phyloP scores from a whole-genome alignment of 176 grass and related monocot genomes.

The Typha latifolia region DNA sequence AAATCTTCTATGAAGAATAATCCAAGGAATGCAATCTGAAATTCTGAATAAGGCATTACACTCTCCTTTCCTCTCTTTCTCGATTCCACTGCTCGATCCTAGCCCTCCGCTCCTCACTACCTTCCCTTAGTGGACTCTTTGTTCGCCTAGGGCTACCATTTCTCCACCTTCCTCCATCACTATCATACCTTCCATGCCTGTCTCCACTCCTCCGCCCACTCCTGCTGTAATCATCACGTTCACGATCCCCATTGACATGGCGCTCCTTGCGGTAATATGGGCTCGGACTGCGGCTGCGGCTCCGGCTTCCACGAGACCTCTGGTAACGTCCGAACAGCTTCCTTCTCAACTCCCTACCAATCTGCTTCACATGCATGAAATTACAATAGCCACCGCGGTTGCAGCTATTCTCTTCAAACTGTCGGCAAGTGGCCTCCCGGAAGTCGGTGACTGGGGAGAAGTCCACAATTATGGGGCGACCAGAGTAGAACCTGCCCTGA shows the following conservation, averaged over 20 bases:
- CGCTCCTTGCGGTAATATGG: neutral
- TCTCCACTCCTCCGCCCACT: neutral
- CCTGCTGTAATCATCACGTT: no score
- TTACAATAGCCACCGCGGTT: conserved; percentile 21
- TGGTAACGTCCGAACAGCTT: conserved; percentile 9
- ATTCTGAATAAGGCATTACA: neutral
- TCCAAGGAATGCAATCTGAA: neutral
- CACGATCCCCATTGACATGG: neutral
- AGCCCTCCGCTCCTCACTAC: conserved; percentile 19
- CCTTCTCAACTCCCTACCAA: conserved; percentile 13
- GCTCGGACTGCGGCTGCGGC: conserved; percentile 9
- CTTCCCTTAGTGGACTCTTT: conserved; percentile 12
- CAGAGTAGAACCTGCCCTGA: neutral
- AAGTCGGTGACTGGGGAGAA: conserved; percentile 12
- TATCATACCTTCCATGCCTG: conserved; percentile 11
- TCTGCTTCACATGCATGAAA: conserved; percentile 24
- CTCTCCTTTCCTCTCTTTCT: conserved; percentile 6
- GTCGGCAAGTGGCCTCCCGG: conserved; percentile 15
- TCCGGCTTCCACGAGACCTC: conserved; percentile 2
- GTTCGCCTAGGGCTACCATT: conserved; percentile 5
- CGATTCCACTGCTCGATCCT: conserved; percentile 23
- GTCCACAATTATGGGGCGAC: conserved; percentile 21
- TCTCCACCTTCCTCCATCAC: conserved; percentile 7
- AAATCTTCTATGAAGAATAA: neutral
- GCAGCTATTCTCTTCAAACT: conserved; percentile 19